These are phyloP conservation scores for Trametes hirsuta DNA, from an alignment of 1,284 basidiomycete genomes.

Conservation along the genomic window DNA sequence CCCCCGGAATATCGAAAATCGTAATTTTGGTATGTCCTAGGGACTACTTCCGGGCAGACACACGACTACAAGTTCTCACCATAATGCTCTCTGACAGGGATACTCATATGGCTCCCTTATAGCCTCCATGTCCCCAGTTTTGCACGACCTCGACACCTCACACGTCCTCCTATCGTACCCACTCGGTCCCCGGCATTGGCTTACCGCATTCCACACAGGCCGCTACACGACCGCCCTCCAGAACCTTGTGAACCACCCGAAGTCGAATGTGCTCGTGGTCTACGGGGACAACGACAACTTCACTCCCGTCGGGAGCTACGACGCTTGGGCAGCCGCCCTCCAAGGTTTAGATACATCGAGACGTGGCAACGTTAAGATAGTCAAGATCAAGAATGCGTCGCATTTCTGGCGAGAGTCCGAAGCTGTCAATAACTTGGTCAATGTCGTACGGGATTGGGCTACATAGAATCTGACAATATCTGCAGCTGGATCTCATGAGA, in stretches of 20 bases:
- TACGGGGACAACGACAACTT: constrained; percentile 78
- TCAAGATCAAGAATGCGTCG: constrained; percentile 43
- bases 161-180: constrained; percentile 82
- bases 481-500: no score
- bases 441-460: constrained; percentile 24
- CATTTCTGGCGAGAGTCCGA: constrained; percentile 49
- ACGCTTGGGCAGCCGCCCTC: constrained; percentile 54
- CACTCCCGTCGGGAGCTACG: constrained; percentile 58
- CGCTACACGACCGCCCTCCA: constrained; percentile 55
- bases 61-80: neutral
- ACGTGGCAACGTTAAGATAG: constrained; percentile 30
- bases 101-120: constrained; percentile 83
- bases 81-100: constrained; percentile 47
- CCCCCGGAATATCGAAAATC: constrained; percentile 43
- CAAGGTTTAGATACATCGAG: constrained; percentile 23
- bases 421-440: constrained; percentile 18
- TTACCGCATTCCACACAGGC: constrained; percentile 68
- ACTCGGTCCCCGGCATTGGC: constrained; percentile 63
- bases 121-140: constrained; percentile 60
- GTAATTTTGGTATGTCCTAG: constrained; percentile 51
- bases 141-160: constrained; percentile 52
- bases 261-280: constrained; percentile 60
- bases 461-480: neutral
- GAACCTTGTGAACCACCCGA: constrained; percentile 47
- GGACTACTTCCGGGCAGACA: constrained; percentile 25